Evolutionary conservation across 2,329 filamentous ascomycete genomes (phyloP).

Genomic region (Septoria linicola): DNA sequence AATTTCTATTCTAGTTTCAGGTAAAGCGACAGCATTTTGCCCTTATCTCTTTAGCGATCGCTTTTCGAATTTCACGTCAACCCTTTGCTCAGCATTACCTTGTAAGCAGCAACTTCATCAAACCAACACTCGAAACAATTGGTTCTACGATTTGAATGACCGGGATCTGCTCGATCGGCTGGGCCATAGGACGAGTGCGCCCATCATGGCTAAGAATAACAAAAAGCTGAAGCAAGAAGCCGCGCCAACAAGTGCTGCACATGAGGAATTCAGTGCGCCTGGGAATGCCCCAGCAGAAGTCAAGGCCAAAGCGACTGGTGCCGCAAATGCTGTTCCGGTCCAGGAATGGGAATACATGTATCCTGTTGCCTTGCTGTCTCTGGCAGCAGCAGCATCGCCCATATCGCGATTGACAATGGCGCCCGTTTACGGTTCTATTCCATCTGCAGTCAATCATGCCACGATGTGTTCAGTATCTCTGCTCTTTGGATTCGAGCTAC

Average conservation of each 20-base stretch:
- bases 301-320: not conserved
- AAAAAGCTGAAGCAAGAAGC: not conserved
- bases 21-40: not conserved
- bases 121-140: not conserved
- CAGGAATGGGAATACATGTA: conserved; percentile 15
- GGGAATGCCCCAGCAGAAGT: not conserved
- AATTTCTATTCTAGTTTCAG: conserved; percentile 1
- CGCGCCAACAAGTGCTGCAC: not conserved
- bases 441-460: conserved; percentile 68
- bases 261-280: not conserved
- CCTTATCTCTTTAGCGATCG: not conserved
- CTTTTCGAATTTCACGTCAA: not conserved
- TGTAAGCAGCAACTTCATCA: not conserved
- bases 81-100: conserved; percentile 5
- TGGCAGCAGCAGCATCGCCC: conserved; percentile 65
- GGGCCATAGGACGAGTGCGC: no score
- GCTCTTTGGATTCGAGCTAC: conserved; percentile 52
- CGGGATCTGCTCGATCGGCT: conserved; percentile 1
- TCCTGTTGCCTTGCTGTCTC: conserved; percentile 22
- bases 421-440: conserved; percentile 84
- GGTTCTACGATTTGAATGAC: not conserved
- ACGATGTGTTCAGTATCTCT: conserved; percentile 53
- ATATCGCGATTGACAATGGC: conserved; percentile 75
- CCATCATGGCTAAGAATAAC: conserved; percentile 8
- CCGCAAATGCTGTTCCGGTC: conserved; percentile 1